Evolutionary conservation across 192 early-diverging fungal species (phyloP), one percentile per base, ranked within the genome.

Genomic region (Gaertneriomyces semiglobifer): DNA sequence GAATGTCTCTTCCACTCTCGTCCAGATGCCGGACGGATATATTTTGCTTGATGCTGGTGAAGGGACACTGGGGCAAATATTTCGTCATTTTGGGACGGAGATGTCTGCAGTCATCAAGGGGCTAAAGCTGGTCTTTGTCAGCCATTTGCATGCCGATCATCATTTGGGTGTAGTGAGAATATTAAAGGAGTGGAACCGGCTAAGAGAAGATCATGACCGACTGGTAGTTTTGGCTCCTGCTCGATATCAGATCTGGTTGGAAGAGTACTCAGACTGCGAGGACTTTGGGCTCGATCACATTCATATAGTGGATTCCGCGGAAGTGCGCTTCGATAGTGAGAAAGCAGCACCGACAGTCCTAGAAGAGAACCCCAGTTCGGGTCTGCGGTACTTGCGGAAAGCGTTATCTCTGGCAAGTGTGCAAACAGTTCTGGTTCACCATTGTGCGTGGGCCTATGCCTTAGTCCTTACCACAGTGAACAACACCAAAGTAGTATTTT

Each of bases 71-170:
- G 89, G 92, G 4, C 89, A 92, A 73, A 81, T 98, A 66, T 79
- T 86, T 54, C 83, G 92, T 41, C 84, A 81, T 41, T 88, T 90
- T 65, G 90, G 88, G 19, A 72, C 72, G 33, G 68, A 70, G 6
- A 11, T 41, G 46, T 45, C 61, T 11, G 58, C 60, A 6, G 61
- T 65, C 41, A 66, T 97, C 9, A 58, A 60, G 8, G 69, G 70
- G 8, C 57, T 99, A 38, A 78, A 81, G 58, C 74, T 89, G 7
- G 66, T 99, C 56, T 97, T 93, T 75, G 80, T 99, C 7, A 95
- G 93, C 44, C 96, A 99, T 72, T 75, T 99, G 78, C 96, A 99
- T 73, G 97, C 95, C 33, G 97, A 99, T 75, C 97, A 99, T 67
- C 97, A 98, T 71, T 74, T 99, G 18, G 97, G 97, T 4, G 76